These are phyloP conservation scores for Pisolithus orientalis DNA, from an alignment of 768 basidiomycete species.

Conservation along the genomic window DNA sequence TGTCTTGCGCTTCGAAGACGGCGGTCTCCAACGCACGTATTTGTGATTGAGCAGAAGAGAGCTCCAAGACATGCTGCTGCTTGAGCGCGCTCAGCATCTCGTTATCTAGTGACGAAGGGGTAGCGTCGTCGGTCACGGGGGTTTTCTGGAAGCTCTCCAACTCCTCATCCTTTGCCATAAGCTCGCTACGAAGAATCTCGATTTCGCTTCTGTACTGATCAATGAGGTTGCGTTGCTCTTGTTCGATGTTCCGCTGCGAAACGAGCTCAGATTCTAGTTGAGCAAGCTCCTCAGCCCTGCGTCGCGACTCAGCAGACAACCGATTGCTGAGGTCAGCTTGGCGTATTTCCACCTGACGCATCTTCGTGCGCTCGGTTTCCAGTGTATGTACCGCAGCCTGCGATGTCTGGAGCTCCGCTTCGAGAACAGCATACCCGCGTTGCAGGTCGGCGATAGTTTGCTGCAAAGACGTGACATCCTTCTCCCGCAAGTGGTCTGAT, in stretches of 20 bases:
- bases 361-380: conserved; percentile 58
- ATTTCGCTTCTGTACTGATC: conserved; percentile 62
- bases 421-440: conserved; percentile 53
- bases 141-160: conserved; percentile 47
- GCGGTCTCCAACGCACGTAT: conserved; percentile 71
- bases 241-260: conserved; percentile 39
- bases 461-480: conserved; percentile 43
- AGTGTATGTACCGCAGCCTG: conserved; percentile 49
- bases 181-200: conserved; percentile 59
- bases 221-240: conserved; percentile 61
- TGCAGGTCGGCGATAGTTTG: conserved; percentile 54
- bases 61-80: conserved; percentile 74
- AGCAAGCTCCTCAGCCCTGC: conserved; percentile 49
- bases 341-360: conserved; percentile 49
- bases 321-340: conserved; percentile 55
- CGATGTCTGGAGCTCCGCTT: conserved; percentile 53
- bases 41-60: conserved; percentile 74
- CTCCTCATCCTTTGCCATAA: conserved; percentile 60
- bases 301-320: conserved; percentile 37
- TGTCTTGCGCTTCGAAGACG: conserved; percentile 68
- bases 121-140: conserved; percentile 32
- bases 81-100: conserved; percentile 65
- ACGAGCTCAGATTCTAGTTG: conserved; percentile 48
- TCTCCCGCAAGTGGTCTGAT: conserved; percentile 42
- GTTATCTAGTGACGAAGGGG: conserved; percentile 54